Conservation (phyloP, 345 rosid genomes). For the Balakata baccata region DNA sequence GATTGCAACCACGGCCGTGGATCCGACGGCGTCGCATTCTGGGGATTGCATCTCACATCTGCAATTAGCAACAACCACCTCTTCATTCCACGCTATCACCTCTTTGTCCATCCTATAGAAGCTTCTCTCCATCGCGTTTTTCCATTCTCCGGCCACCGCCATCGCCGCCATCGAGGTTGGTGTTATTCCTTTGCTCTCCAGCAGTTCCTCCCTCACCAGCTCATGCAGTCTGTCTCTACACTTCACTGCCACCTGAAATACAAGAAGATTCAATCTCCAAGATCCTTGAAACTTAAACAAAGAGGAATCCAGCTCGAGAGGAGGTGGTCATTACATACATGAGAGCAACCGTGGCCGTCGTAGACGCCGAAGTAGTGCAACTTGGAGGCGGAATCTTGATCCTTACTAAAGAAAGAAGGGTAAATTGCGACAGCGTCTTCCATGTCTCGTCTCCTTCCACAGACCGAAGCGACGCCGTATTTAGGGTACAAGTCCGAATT, state of each 20-base stretch:
- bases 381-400: constrained; percentile 13
- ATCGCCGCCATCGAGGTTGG: background rate
- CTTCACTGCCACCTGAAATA: constrained; percentile 50
- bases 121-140: constrained; percentile 52
- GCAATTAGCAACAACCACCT: constrained; percentile 32
- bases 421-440: constrained; percentile 70
- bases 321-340: constrained; percentile 34
- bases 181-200: background rate
- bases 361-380: constrained; percentile 72
- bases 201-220: constrained; percentile 41
- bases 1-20: constrained; percentile 44
- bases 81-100: constrained; percentile 31
- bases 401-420: constrained; percentile 43
- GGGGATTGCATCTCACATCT: constrained; percentile 69
- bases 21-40: constrained; percentile 53
- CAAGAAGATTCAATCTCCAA: background rate
- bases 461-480: constrained; percentile 67
- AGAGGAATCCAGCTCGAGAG: background rate
- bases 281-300: background rate
- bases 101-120: constrained; percentile 64
- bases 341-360: constrained; percentile 83
- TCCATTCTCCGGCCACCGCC: constrained; percentile 37
- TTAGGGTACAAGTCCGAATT: constrained; percentile 32
- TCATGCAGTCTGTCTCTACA: constrained; percentile 66
- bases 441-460: constrained; percentile 87